A percentile compares a stretch with the other conserved stretches of the same genome.
Conservation (phyloP, 1,284 basidiomycete species). For the Heterobasidion irregulare region DNA sequence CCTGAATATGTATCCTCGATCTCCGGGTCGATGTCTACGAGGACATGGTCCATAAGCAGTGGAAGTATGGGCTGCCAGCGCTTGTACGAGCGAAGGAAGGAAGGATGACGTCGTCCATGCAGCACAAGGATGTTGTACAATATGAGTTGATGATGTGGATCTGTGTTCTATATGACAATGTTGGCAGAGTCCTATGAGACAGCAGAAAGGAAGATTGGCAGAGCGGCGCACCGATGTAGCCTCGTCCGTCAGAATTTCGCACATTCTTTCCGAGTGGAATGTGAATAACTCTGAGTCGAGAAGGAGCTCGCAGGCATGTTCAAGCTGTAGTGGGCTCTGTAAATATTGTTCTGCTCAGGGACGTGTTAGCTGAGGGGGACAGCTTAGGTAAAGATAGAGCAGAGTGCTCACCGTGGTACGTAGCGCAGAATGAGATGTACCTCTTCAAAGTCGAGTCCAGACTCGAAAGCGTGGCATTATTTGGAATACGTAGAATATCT, state of each 20-base stretch:
- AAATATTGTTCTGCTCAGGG: constrained; percentile 64
- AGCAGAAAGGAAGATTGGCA: neutral
- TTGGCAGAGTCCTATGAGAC: neutral
- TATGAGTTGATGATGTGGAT: constrained; percentile 81
- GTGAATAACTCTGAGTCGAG: constrained; percentile 79
- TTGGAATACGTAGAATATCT: constrained; percentile 65
- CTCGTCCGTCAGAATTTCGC: constrained; percentile 66
- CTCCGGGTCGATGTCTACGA: constrained; percentile 62
- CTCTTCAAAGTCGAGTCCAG: constrained; percentile 74
- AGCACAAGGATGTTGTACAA: constrained; percentile 72
- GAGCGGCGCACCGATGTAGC: constrained; percentile 43
- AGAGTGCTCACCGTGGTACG: constrained; percentile 69
- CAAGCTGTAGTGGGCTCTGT: constrained; percentile 70
- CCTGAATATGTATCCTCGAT: constrained; percentile 47
- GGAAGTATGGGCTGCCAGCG: constrained; percentile 81
- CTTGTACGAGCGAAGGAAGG: constrained; percentile 71
- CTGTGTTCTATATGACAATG: constrained; percentile 54
- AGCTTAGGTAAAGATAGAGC: neutral
- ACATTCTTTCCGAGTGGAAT: constrained; percentile 87
- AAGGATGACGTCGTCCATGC: constrained; percentile 63
- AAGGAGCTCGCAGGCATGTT: constrained; percentile 70
- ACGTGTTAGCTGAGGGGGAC: neutral
- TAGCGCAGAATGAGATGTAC: constrained; percentile 71
- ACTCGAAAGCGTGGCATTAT: constrained; percentile 57
- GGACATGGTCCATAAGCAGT: constrained; percentile 71